Evolutionary conservation across 148 eudicot species (phyloP).

Genomic region (Camellia granthamiana): DNA sequence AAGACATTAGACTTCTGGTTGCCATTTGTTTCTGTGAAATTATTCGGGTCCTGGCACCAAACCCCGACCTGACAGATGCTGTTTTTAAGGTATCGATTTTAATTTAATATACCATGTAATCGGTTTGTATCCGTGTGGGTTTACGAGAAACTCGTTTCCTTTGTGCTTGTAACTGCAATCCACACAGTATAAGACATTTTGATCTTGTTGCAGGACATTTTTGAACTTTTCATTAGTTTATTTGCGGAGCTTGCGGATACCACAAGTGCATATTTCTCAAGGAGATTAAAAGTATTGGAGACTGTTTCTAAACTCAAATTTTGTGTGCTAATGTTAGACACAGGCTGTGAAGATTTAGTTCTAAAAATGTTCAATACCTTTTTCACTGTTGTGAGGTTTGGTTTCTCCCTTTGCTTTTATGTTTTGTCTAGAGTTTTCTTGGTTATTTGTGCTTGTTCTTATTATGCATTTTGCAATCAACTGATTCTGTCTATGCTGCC

Average conservation of each 20-base stretch:
- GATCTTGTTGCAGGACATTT: constrained; percentile 59
- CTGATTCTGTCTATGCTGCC: not conserved
- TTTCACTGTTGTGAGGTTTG: constrained; percentile 62
- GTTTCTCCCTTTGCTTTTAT: constrained; percentile 6
- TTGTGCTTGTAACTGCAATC: not conserved
- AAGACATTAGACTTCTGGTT: constrained; percentile 72
- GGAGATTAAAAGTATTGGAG: constrained; percentile 66
- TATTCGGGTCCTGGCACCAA: constrained; percentile 76
- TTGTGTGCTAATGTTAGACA: constrained; percentile 70
- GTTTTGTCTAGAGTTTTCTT: constrained; percentile 10
- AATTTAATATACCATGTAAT: not conserved
- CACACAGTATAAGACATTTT: not conserved
- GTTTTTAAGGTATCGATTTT: constrained; percentile 46
- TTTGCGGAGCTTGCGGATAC: constrained; percentile 71
- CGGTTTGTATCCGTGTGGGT: not conserved
- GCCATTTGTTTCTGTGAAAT: constrained; percentile 78
- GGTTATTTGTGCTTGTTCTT: not conserved
- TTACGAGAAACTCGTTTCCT: not conserved
- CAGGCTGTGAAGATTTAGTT: constrained; percentile 57
- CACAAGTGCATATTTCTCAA: constrained; percentile 53
- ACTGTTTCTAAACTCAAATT: constrained; percentile 66
- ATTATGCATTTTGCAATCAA: not conserved
- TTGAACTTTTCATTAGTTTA: constrained; percentile 60
- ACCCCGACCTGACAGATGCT: constrained; percentile 63
- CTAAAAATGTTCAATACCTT: constrained; percentile 67